These are phyloP conservation scores for Dichomitus squalens DNA, from an alignment of 1,284 basidiomycete genomes.

Conservation along the genomic window DNA sequence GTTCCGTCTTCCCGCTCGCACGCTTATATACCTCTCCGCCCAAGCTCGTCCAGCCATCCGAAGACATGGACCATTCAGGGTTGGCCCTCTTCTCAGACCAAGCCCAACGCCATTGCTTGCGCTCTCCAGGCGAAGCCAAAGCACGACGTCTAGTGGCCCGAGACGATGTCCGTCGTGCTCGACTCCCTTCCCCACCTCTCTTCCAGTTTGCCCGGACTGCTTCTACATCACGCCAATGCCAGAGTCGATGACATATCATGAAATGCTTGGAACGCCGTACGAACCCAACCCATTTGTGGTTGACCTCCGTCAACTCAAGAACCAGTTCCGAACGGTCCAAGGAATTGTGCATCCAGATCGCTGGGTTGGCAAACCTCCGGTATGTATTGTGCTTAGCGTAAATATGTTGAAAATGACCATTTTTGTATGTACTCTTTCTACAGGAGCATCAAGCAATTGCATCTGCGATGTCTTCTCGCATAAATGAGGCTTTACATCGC, in stretches of 20 bases:
- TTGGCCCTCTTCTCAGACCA: background rate
- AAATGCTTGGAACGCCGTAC: slow-evolving; percentile 61
- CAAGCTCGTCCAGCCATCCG: slow-evolving; percentile 1
- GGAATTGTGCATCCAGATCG: slow-evolving; percentile 81
- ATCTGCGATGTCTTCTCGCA: slow-evolving; percentile 63
- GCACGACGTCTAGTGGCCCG: background rate
- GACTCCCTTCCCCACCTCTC: slow-evolving; percentile 52
- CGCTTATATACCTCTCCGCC: slow-evolving; percentile 5
- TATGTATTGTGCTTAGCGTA: background rate
- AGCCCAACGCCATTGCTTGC: background rate
- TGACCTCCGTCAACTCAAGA: slow-evolving; percentile 55
- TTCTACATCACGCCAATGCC: slow-evolving; percentile 62
- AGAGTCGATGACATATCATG: slow-evolving; percentile 53
- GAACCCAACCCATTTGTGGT: slow-evolving; percentile 68
- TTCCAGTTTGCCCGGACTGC: slow-evolving; percentile 74
- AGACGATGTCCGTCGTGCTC: slow-evolving; percentile 61
- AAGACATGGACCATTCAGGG: background rate
- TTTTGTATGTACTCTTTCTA: background rate
- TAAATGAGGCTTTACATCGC: slow-evolving; percentile 79
- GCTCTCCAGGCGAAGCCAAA: background rate
- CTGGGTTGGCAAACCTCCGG: slow-evolving; percentile 57
- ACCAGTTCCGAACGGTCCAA: slow-evolving; percentile 68
- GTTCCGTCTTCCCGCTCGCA: slow-evolving; percentile 26
- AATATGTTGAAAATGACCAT: too few relatives aligned
- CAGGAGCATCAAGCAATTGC: slow-evolving; percentile 66